A percentile compares a stretch with the other conserved stretches of the same genome.
Evolutionary conservation across 306 rosid genomes (phyloP).

Genomic region (Ochetophila trinervis): DNA sequence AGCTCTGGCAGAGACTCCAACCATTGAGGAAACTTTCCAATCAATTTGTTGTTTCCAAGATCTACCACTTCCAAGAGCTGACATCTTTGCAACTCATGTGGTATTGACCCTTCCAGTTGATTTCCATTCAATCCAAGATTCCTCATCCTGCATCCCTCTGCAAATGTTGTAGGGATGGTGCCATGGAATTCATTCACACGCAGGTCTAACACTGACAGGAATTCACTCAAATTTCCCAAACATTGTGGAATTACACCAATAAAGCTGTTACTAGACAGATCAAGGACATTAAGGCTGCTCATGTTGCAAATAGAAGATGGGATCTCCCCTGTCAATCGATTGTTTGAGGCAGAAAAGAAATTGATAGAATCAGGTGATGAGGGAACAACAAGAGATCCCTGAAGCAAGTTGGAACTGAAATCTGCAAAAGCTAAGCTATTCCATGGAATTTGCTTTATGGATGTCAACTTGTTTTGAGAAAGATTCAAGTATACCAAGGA

Average conservation of each 20-base stretch:
- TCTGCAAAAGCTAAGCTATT: rapidly evolving
- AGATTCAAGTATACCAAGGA: constrained; percentile 8
- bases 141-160: background rate
- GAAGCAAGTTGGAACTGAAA: constrained; percentile 28
- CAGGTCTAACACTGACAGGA: constrained; percentile 22
- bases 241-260: constrained; percentile 33
- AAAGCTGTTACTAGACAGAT: constrained; percentile 13
- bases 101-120: constrained; percentile 32
- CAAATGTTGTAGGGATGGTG: background rate
- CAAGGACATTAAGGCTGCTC: background rate
- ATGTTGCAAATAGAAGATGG: constrained; percentile 11
- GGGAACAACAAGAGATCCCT: constrained; percentile 10
- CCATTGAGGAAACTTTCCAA: constrained; percentile 34
- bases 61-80: constrained; percentile 20
- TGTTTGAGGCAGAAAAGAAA: constrained; percentile 22
- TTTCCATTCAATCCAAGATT: constrained; percentile 29
- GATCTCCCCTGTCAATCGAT: constrained; percentile 22
- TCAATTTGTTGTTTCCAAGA: constrained; percentile 34
- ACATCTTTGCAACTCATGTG: constrained; percentile 21
- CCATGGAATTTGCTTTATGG: constrained; percentile 8
- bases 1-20: constrained; percentile 24
- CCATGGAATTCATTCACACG: constrained; percentile 32
- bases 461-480: background rate
- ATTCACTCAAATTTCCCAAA: background rate
- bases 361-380: constrained; percentile 10